Evolutionary conservation across 208 protist genomes (phyloP).

Genomic region (Kentomonas sorsogonicus): DNA sequence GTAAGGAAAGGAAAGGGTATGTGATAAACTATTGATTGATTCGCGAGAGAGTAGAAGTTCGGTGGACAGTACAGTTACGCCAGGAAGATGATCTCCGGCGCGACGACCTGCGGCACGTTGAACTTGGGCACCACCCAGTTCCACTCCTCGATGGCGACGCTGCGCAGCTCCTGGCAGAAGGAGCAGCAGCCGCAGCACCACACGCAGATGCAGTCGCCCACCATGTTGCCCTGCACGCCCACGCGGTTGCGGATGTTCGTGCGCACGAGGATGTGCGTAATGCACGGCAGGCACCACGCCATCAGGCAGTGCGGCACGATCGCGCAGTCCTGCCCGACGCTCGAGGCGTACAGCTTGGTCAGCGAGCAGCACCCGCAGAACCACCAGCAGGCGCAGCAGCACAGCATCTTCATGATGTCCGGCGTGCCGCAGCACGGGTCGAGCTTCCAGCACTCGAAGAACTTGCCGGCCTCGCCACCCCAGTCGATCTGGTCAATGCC

Average conservation of each 20-base stretch:
- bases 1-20: no score
- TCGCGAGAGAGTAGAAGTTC: background rate
- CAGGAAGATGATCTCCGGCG: conserved; percentile 26
- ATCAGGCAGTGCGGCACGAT: conserved; percentile 49
- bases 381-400: conserved; percentile 45
- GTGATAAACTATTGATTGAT: no score
- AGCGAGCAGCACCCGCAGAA: conserved; percentile 33
- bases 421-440: conserved; percentile 54
- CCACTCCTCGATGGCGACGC: conserved; percentile 33
- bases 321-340: conserved; percentile 41
- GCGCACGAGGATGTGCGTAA: conserved; percentile 30
- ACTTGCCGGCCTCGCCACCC: conserved; percentile 42
- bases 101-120: conserved; percentile 17
- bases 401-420: conserved; percentile 28
- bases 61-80: conserved; percentile 9
- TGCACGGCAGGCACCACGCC: conserved; percentile 29
- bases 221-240: conserved; percentile 45
- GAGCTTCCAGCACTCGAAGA: conserved; percentile 62
- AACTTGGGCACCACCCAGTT: conserved; percentile 26
- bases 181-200: conserved; percentile 52
- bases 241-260: conserved; percentile 48
- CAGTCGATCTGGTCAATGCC: conserved; percentile 53
- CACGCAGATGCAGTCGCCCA: conserved; percentile 56
- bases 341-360: conserved; percentile 50
- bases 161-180: conserved; percentile 48